These are phyloP conservation scores for Umbelopsis sp. DNA, from an alignment of 371 early-diverging fungal species.

Conservation along the genomic window DNA sequence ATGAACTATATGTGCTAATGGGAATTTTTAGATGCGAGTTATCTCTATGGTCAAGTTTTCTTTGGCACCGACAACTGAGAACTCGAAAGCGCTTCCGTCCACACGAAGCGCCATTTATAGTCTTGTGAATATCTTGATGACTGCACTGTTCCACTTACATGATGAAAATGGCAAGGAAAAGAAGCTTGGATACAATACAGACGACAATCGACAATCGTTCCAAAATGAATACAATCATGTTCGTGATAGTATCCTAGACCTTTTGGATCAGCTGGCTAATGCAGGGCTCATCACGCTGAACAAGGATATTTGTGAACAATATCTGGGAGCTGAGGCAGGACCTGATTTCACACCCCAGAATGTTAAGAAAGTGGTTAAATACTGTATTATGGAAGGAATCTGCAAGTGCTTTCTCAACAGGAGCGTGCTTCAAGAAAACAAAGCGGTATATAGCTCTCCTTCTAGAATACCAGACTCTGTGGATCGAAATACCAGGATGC, in stretches of 20 bases:
- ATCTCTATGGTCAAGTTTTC: slow-evolving; percentile 31
- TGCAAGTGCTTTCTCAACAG: slow-evolving; percentile 35
- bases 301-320: slow-evolving; percentile 31
- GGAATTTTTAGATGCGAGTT: slow-evolving; percentile 34
- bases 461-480: background rate
- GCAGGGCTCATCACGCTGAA: slow-evolving; percentile 35
- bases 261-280: slow-evolving; percentile 35
- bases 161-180: background rate
- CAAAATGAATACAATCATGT: slow-evolving; percentile 27
- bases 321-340: slow-evolving; percentile 1
- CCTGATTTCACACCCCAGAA: background rate
- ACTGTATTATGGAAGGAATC: slow-evolving; percentile 40
- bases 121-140: slow-evolving; percentile 45
- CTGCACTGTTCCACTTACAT: slow-evolving; percentile 32
- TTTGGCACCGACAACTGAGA: slow-evolving; percentile 30
- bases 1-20: background rate
- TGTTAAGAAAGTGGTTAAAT: slow-evolving; percentile 25
- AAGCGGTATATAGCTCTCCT: background rate
- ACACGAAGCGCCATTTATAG: slow-evolving; percentile 44
- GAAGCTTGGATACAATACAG: background rate
- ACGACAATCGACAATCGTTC: slow-evolving; percentile 16
- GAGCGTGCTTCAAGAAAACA: slow-evolving; percentile 21
- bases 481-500: background rate
- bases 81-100: slow-evolving; percentile 40
- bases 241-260: slow-evolving; percentile 28